A percentile compares a stretch with the other conserved stretches of the same genome.
These are phyloP conservation scores for Coniosporium tulheliwenetii DNA, from an alignment of 2,329 filamentous ascomycete species.

Conservation along the genomic window DNA sequence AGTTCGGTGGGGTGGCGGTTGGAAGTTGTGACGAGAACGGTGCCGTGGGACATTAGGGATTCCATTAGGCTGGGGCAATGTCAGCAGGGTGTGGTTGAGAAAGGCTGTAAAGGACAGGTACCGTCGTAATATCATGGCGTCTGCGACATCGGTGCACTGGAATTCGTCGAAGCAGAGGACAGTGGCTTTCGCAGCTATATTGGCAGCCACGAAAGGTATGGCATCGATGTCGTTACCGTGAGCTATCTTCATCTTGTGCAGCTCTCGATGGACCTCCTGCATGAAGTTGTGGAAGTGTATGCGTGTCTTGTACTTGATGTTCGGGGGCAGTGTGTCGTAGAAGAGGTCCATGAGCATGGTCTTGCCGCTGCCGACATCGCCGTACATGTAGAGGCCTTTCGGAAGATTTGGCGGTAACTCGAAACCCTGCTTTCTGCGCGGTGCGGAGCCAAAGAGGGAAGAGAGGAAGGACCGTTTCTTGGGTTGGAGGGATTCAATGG, in stretches of 20 bases:
- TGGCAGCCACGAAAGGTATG: slow-evolving; percentile 84
- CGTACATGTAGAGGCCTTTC: slow-evolving; percentile 84
- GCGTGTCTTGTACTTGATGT: slow-evolving; percentile 68
- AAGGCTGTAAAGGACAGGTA: slow-evolving; percentile 13
- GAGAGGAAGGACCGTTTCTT: slow-evolving; percentile 37
- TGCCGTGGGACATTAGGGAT: slow-evolving; percentile 87
- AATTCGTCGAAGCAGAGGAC: slow-evolving; percentile 98
- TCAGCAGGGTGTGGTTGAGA: background rate
- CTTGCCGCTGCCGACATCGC: slow-evolving; percentile 93
- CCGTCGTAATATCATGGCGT: slow-evolving; percentile 91
- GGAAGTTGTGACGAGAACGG: slow-evolving; percentile 87
- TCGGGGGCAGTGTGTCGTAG: slow-evolving; percentile 74
- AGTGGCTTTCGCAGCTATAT: slow-evolving; percentile 70
- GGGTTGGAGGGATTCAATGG: slow-evolving; percentile 50
- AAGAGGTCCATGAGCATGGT: slow-evolving; percentile 99
- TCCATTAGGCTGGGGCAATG: slow-evolving; percentile 52
- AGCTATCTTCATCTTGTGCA: slow-evolving; percentile 80
- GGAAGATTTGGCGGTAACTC: slow-evolving; percentile 61
- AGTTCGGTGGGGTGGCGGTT: slow-evolving; percentile 94
- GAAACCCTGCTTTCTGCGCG: slow-evolving; percentile 19
- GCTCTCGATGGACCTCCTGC: slow-evolving; percentile 85
- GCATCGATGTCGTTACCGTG: slow-evolving; percentile 83
- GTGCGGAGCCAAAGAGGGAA: slow-evolving; percentile 43
- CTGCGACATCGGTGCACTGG: slow-evolving; percentile 94
- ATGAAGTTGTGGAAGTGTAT: slow-evolving; percentile 99